Percentiles rank a stretch among this genome's conserved stretches.
phyloP scores from a whole-genome alignment of 352 stramenopile species.

The Elongisporangium prolatum region DNA sequence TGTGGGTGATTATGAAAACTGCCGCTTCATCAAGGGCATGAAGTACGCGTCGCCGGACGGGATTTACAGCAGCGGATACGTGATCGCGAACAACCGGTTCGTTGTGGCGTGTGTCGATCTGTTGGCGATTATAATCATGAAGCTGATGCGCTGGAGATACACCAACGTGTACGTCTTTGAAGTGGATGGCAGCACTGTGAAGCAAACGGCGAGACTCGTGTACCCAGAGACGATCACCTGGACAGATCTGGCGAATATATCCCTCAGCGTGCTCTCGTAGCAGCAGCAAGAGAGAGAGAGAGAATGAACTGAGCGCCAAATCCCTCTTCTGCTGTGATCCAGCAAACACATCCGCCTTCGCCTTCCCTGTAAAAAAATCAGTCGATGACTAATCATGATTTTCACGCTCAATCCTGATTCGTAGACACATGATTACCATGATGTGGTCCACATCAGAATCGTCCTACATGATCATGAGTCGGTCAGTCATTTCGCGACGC shows the following conservation, averaged over 20 bases:
- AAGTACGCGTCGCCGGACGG: constrained; percentile 40
- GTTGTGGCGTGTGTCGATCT: constrained; percentile 34
- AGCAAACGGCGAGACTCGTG: constrained; percentile 30
- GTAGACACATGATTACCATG: too few species aligned
- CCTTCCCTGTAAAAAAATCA: too few species aligned
- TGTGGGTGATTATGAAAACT: constrained; percentile 41
- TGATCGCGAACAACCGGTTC: constrained; percentile 37
- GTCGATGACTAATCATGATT: too few species aligned
- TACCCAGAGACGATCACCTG: constrained; percentile 33
- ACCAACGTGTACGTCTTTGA: constrained; percentile 38
- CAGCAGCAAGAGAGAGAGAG: too few species aligned
- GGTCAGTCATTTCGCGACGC: too few species aligned
- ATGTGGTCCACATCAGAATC: too few species aligned
- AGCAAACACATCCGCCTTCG: too few species aligned
- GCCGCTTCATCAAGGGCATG: constrained; percentile 36
- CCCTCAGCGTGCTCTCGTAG: constrained; percentile 30
- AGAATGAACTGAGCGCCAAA: too few species aligned
- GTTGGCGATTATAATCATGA: constrained; percentile 26
- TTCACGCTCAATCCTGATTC: too few species aligned
- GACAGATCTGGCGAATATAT: constrained; percentile 29
- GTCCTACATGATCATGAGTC: too few species aligned
- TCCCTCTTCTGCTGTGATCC: too few species aligned
- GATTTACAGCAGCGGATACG: constrained; percentile 41
- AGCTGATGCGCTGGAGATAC: constrained; percentile 19
- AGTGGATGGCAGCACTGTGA: constrained; percentile 27